Conservation (phyloP, 2,329 filamentous ascomycete species). For the Ambrosiella beaveri region DNA sequence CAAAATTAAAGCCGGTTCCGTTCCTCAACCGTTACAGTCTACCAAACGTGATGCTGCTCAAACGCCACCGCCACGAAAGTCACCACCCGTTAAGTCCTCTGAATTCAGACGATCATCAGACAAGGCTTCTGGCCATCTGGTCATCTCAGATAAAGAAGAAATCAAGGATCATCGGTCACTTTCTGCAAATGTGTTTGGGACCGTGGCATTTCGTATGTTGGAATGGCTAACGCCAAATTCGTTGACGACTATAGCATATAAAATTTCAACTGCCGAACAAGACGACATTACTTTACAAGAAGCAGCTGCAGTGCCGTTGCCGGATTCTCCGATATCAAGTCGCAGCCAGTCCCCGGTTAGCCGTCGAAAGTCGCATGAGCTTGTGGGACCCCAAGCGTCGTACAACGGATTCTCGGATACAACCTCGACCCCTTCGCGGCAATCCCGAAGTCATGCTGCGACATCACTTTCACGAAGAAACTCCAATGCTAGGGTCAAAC, state of each 20-base stretch:
- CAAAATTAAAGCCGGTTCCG: background rate
- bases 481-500: slow-evolving; percentile 16
- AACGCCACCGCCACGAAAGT: background rate
- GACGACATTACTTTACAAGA: slow-evolving; percentile 11
- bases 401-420: slow-evolving; percentile 3
- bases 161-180: slow-evolving; percentile 43
- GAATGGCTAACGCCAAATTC: slow-evolving; percentile 47
- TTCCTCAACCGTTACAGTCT: background rate
- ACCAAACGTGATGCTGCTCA: background rate
- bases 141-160: slow-evolving; percentile 27
- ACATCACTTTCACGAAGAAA: slow-evolving; percentile 13
- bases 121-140: background rate
- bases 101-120: background rate
- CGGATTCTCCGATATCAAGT: slow-evolving; percentile 7
- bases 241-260: slow-evolving; percentile 5
- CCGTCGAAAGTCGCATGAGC: background rate
- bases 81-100: background rate
- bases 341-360: slow-evolving; percentile 4
- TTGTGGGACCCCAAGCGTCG: background rate
- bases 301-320: slow-evolving; percentile 9
- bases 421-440: background rate
- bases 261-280: slow-evolving; percentile 10
- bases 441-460: background rate
- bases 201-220: slow-evolving; percentile 50
- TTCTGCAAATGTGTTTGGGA: slow-evolving; percentile 46